Base-by-base conservation (phyloP, 164 flowering plant species). In the Taxillus chinensis region DNA sequence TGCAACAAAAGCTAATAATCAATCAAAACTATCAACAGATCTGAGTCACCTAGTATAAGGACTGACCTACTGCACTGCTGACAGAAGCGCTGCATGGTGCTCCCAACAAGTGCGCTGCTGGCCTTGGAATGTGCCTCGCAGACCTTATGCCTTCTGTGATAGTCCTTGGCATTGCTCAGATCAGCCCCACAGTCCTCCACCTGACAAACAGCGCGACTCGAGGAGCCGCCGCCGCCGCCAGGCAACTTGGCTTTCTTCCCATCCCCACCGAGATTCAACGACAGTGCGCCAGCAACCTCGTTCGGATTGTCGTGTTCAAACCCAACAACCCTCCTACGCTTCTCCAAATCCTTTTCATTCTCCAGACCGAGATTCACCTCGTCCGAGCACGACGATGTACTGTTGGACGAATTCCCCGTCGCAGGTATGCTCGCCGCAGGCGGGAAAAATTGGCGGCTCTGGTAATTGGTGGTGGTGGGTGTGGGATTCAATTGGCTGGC, bases 61-160 rank as follows among this genome's bases (percentile, higher is more conserved):
- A 65, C 77, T 64, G 60, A 89, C 98, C 98, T 86, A 68, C 98
- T 93, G 64, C 98, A 93, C 75, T 93, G 98, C 79, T 93, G 98
- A 78, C 98, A 93, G 61, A 93, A 93, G 39, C 98, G 75, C 72
- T 93, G 98, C 95, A 90, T 77, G 70, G 77, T 78, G 64, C 80
- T 82, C 49, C 85, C 91, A 3, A 93, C 98, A 45, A 84, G 74
- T 15, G 92, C 97, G 43, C 60, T 70, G 59, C 70, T 78, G 41
- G 92, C 92, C 74, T 93, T 93, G 45, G 98, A 89, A 63, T 93
- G 98, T 69, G 80, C 65, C 60, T 85, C 92, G 66, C 98, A 93
- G 43, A 93, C 97, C 72, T 90, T 93, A 73, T 93, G 98, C 12
- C 97, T 77, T 62, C 96, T 71, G 69, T 90, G 96, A 71, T 93